A percentile compares a stretch with the other conserved stretches of the same genome.
These are phyloP conservation scores for Dioscorea zingiberensis DNA, from an alignment of 106 monocot species.

Conservation along the genomic window DNA sequence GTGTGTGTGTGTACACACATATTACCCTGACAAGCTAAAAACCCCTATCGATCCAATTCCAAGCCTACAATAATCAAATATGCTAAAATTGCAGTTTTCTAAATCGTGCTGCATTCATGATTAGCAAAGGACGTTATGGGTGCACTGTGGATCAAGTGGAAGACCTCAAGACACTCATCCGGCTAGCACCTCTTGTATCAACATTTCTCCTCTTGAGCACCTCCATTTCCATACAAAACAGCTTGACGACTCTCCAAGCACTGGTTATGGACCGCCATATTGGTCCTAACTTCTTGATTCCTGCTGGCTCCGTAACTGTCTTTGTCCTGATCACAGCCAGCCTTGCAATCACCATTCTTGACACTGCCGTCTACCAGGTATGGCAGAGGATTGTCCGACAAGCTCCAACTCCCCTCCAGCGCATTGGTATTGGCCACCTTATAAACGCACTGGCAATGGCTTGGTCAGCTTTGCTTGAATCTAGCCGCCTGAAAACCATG, in stretches of 20 bases:
- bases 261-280: constrained; percentile 17
- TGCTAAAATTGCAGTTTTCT: no score
- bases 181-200: constrained; percentile 6
- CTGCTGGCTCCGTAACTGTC: constrained; percentile 7
- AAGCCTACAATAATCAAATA: no score
- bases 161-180: constrained; percentile 4
- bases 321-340: neutral
- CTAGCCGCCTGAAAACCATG: neutral
- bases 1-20: no score
- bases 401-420: constrained; percentile 3
- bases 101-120: no score
- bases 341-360: neutral
- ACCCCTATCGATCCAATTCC: no score
- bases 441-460: neutral
- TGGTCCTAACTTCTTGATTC: neutral
- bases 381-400: neutral
- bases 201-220: neutral
- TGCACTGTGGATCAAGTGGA: neutral
- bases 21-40: no score
- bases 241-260: constrained; percentile 14
- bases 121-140: no score
- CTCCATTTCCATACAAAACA: neutral
- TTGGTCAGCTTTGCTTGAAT: neutral
- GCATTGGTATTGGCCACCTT: constrained; percentile 4
- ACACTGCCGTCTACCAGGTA: neutral